Base-by-base conservation (phyloP, 306 rosid genomes). In the Prunus mira region DNA sequence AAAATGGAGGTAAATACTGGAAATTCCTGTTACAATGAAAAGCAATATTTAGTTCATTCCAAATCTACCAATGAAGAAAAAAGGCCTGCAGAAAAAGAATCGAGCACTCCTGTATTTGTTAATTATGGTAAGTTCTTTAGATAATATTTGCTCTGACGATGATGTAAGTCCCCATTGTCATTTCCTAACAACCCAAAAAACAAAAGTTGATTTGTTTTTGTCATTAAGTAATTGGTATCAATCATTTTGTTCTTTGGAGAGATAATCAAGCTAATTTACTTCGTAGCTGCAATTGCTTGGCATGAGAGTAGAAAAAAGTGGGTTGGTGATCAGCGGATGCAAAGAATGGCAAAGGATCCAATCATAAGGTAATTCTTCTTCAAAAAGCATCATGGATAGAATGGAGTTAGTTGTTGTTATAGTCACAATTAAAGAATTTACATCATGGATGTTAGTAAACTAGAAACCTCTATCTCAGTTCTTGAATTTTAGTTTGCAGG, bases 251-350 rank as follows among this genome's bases (percentile, higher is more conserved):
- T 61, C 64, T 41, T 56, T 67, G 62, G 76, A 55, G 65, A 71
- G 60, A 71, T 79, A 71, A 65, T 73, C n/a, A 46, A 30, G 80
- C 65, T 78, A 67, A 74, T 77, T 68, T 83, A 51, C 75, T 30
- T 45, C 79, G 86, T 81, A 95, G 99, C 92, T 80, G 96, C 92
- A 71, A 81, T 80, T 52, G 72, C 86, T 51, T 95, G 99, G 99
- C 90, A 95, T 28, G 97, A 95, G 81, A 81, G 80, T 77, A 86
- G 99, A 81, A 90, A 76, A 88, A 90, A 87, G 83, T 95, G 99
- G 97, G 80, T 89, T 15, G 97, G 97, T 14, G 87, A 90, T 50
- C 84, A 81, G 15, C 88, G 57, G 41, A 82, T 79, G 72, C 89
- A 88, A 72, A 86, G 86, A 88, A 76, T 73, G 65, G 82, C 78